Evolutionary conservation across 2,329 filamentous ascomycete genomes (phyloP).

Genomic region (Rasamsonia emersonii): DNA sequence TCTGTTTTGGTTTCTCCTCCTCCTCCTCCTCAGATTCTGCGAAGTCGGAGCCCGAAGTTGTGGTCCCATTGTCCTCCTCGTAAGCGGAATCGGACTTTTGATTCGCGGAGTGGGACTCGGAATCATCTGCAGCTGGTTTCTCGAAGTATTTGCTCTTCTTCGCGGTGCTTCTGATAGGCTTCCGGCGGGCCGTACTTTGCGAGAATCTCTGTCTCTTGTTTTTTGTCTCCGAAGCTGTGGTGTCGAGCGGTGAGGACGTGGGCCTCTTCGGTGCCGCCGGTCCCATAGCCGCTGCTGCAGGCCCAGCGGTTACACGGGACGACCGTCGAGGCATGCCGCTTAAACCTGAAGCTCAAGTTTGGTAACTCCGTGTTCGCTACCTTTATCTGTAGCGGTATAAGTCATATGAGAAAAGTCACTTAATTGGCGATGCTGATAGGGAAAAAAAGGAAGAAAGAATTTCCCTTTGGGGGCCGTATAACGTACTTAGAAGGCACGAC

Average conservation of each 20-base stretch:
- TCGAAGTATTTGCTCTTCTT: slow-evolving; percentile 47
- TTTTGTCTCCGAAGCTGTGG: slow-evolving; percentile 17
- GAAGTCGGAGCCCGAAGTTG: slow-evolving; percentile 75
- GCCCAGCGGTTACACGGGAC: slow-evolving; percentile 28
- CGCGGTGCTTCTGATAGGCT: slow-evolving; percentile 27
- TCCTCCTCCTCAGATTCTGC: slow-evolving; percentile 48
- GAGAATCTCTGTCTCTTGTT: slow-evolving; percentile 24
- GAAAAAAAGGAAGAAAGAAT: too few relatives aligned
- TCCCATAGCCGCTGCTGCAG: slow-evolving; percentile 20
- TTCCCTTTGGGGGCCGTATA: too few relatives aligned
- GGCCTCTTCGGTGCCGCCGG: slow-evolving; percentile 21
- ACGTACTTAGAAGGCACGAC: too few relatives aligned
- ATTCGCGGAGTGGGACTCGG: slow-evolving; percentile 13
- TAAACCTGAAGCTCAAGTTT: too few relatives aligned
- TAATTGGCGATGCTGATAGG: too few relatives aligned
- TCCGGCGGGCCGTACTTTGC: slow-evolving; percentile 9
- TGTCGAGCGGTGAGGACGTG: slow-evolving; percentile 20
- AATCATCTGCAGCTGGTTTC: slow-evolving; percentile 23
- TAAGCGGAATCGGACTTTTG: slow-evolving; percentile 23
- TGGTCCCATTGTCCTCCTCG: slow-evolving; percentile 24
- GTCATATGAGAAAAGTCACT: too few relatives aligned
- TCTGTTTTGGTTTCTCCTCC: slow-evolving; percentile 19
- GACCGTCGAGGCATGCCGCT: slow-evolving; percentile 32
- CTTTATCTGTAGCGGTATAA: too few relatives aligned
- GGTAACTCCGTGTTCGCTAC: too few relatives aligned